Evolutionary conservation across 306 rosid genomes (phyloP).

Genomic region (Ormosia emarginata): DNA sequence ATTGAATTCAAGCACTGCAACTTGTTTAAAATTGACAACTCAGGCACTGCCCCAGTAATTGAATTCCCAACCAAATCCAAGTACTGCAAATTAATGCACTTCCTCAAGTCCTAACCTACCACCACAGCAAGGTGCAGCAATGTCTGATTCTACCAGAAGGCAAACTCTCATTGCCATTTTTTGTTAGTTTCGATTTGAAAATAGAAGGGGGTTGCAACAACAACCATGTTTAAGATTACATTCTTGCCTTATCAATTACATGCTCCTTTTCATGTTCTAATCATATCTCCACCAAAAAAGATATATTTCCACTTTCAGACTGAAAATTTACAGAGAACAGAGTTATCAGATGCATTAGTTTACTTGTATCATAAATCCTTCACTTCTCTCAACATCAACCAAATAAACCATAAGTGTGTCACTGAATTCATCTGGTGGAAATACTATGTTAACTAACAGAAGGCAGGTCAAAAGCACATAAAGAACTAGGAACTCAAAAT

Average conservation of each 20-base stretch:
- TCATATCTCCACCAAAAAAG: no score
- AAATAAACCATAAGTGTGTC: not conserved
- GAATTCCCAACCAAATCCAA: conserved; percentile 71
- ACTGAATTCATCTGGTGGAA: not conserved
- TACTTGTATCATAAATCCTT: no score
- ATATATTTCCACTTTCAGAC: no score
- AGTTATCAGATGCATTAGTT: no score
- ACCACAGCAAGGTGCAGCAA: not conserved
- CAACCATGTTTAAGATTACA: not conserved
- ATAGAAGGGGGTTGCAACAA: not conserved
- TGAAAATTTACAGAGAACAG: no score
- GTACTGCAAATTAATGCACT: conserved; percentile 54
- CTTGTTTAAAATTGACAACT: conserved; percentile 48
- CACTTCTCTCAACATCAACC: no score
- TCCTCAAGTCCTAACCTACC: not conserved
- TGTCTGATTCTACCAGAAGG: not conserved
- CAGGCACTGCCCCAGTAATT: conserved; percentile 61
- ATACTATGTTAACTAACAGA: not conserved
- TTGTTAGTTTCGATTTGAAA: not conserved
- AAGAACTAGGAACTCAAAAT: not conserved
- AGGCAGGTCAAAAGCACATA: not conserved
- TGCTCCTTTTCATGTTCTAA: no score
- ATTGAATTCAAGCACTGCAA: conserved; percentile 50
- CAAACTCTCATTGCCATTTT: not conserved
- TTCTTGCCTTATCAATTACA: not conserved